phyloP scores from a whole-genome alignment of 2,329 filamentous ascomycete genomes.

The Escovopsis sp. region DNA sequence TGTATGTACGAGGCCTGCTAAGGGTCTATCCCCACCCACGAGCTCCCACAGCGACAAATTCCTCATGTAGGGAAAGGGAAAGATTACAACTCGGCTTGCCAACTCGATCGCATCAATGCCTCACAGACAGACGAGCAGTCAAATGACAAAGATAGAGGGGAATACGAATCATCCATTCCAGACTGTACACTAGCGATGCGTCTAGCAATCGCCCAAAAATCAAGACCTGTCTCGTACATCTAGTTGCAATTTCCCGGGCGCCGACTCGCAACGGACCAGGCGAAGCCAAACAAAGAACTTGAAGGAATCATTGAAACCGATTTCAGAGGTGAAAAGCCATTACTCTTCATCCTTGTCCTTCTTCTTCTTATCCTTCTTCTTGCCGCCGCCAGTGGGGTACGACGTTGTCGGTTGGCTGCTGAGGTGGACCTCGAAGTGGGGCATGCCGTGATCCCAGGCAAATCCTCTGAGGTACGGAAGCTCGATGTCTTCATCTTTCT shows the following conservation, averaged over 20 bases:
- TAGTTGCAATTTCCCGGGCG: conserved; percentile 29
- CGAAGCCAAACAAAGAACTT: conserved; percentile 24
- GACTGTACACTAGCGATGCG: conserved; percentile 5
- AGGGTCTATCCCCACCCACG: too few relatives aligned
- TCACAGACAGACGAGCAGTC: too few relatives aligned
- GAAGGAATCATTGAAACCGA: conserved; percentile 27
- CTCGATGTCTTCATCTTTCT: conserved; percentile 88
- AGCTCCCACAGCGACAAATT: too few relatives aligned
- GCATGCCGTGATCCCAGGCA: conserved; percentile 93
- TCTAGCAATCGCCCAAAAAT: conserved; percentile 7
- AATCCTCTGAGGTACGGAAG: conserved; percentile 81
- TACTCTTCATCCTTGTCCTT: conserved; percentile 45
- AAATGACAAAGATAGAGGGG: too few relatives aligned
- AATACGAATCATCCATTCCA: too few relatives aligned
- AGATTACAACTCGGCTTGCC: too few relatives aligned
- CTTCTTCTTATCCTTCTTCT: conserved; percentile 59
- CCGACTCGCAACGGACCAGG: conserved; percentile 26
- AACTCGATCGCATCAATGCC: too few relatives aligned
- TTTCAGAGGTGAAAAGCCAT: conserved; percentile 14
- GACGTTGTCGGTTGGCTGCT: conserved; percentile 48
- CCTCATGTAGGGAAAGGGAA: too few relatives aligned
- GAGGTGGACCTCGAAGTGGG: conserved; percentile 73
- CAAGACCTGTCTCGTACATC: conserved; percentile 21
- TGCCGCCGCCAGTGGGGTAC: conserved; percentile 25
- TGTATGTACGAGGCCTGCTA: too few relatives aligned